Conservation (phyloP, 495 filamentous ascomycete genomes). For the Pseudotulostoma volvatum region DNA sequence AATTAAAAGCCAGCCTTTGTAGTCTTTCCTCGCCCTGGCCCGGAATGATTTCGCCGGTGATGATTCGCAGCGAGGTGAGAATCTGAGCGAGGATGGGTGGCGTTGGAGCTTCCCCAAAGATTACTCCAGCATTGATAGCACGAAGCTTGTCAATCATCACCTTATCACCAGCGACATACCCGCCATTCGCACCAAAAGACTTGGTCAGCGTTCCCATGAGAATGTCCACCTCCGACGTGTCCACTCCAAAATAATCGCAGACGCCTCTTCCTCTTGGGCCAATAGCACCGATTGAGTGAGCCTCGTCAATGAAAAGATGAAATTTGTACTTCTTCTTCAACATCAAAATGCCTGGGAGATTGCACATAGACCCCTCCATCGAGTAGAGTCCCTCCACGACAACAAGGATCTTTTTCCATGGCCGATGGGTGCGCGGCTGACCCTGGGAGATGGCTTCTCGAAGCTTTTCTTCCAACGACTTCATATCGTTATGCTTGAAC, state of each 20-base stretch:
- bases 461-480: constrained; percentile 63
- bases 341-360: constrained; percentile 69
- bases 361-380: constrained; percentile 98
- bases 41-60: constrained; percentile 69
- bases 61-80: constrained; percentile 63
- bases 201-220: constrained; percentile 98
- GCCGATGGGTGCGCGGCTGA: constrained; percentile 88
- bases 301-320: constrained; percentile 87
- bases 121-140: constrained; percentile 65
- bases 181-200: constrained; percentile 95
- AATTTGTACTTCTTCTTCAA: constrained; percentile 96
- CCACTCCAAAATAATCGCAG: constrained; percentile 90
- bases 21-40: constrained; percentile 93
- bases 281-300: constrained; percentile 88
- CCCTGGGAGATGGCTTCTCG: constrained; percentile 89
- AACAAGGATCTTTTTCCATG: constrained; percentile 97
- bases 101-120: constrained; percentile 76
- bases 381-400: constrained; percentile 95
- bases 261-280: constrained; percentile 80
- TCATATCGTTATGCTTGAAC: constrained; percentile 96
- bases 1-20: constrained; percentile 95
- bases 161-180: constrained; percentile 85
- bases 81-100: constrained; percentile 86
- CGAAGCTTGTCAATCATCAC: constrained; percentile 81
- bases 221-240: constrained; percentile 77